Conservation (phyloP, 2,329 filamentous ascomycete species). For the Cercospora zeina region DNA sequence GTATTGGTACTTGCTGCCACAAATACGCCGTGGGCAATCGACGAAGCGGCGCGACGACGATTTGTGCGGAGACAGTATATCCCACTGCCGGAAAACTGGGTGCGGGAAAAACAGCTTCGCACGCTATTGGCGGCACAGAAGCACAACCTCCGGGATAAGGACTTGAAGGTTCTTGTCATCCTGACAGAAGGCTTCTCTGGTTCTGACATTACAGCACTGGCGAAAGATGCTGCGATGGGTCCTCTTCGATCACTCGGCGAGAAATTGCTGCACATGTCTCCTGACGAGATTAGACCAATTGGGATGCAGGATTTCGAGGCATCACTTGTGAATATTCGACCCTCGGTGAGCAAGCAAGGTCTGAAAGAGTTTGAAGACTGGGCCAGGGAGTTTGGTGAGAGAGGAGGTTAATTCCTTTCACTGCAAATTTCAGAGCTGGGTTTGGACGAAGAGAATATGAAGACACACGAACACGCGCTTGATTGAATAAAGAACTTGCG, state of each 20-base stretch:
- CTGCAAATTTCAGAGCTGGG: background rate
- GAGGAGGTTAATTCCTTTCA: constrained; percentile 64
- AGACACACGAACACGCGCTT: background rate
- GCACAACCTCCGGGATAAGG: constrained; percentile 69
- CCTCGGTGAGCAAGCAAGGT: constrained; percentile 82
- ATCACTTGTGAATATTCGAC: constrained; percentile 80
- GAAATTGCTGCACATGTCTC: constrained; percentile 82
- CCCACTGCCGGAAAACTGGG: constrained; percentile 81
- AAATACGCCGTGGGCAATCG: constrained; percentile 96
- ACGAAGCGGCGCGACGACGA: constrained; percentile 85
- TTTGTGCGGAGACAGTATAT: constrained; percentile 97
- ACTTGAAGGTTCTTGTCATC: constrained; percentile 72
- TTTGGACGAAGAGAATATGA: background rate
- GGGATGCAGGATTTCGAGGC: constrained; percentile 77
- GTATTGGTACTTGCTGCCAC: constrained; percentile 94
- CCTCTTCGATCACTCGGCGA: constrained; percentile 88
- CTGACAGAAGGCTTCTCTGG: constrained; percentile 95
- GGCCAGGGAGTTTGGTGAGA: constrained; percentile 89
- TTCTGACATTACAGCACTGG: constrained; percentile 92
- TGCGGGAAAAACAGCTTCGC: constrained; percentile 74
- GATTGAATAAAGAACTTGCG: background rate
- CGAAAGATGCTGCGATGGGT: constrained; percentile 98
- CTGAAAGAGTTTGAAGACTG: constrained; percentile 90
- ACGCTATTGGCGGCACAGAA: constrained; percentile 85
- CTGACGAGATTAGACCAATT: constrained; percentile 92